Base-by-base conservation (phyloP, 495 filamentous ascomycete genomes). In the Massariosphaeria phaeospora region DNA sequence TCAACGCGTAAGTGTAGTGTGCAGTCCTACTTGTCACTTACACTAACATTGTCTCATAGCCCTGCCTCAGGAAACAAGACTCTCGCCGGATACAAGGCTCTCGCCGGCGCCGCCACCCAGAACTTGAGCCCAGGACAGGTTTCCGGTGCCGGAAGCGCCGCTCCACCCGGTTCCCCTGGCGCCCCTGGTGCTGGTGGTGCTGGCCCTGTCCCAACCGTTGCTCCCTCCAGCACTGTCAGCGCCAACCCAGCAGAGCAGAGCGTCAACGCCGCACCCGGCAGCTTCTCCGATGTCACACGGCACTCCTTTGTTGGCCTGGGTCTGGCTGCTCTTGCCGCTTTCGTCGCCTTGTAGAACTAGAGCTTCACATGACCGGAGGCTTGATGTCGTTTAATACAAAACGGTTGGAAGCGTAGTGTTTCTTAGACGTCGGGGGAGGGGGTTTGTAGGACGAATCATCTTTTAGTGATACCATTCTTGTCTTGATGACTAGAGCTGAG, bases 1-100 rank as follows among this genome's bases (percentile, higher is more conserved):
- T 73, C 58, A 73, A 73, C 52, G 62, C 65, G 65, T 67, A 65
- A 33, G 65, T 60, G 23, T 57, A 29, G 62, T 56, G 27, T 10
- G 20, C 11, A 7, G 5, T 43, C 45, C 23, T n/a, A 12, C 15
- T 27, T 4, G 33, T 27, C 31, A 36, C 21, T 13, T 13, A 23
- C 3, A 24, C 41, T 57, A 30, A 51, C 30, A 44, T 15, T 23
- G 21, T 9, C 20, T 21, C 12, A 12, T 27, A 64, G 61, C 49
- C 35, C 57, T 21, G 23, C 47, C 1, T 40, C 46, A 27, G 61
- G 59, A 25, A 57, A 61, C 52, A 61, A 64, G 52, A 63, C 55
- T 21, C 13, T 66, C 18, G 46, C 13, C 4, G 52, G 47, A 11
- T 61, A 53, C 57, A 44, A 40, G 6, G 51, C 31, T 1, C 47